Evolutionary conservation across 495 filamentous ascomycete species (phyloP).

Genomic region (Neurospora cerealis): DNA sequence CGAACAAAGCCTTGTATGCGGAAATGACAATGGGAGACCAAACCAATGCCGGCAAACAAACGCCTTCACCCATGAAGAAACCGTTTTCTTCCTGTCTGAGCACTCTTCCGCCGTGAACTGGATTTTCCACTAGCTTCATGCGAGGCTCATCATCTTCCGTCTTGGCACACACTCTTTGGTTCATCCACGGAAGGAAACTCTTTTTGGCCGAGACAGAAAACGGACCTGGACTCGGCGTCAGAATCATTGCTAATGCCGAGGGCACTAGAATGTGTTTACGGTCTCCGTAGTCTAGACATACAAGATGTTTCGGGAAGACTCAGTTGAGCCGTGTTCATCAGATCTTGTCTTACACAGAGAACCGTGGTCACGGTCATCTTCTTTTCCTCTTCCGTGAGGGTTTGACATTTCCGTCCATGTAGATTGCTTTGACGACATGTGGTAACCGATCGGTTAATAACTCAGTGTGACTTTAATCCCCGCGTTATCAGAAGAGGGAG

Average conservation of each 20-base stretch:
- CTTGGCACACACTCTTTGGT: not conserved
- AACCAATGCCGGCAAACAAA: not conserved
- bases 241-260: not conserved
- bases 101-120: not conserved
- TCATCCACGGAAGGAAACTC: not conserved
- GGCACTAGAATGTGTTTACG: not conserved
- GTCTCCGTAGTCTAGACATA: not conserved
- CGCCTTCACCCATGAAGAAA: not conserved
- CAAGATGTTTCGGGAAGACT: not conserved
- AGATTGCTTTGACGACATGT: not conserved
- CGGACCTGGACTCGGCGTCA: not conserved
- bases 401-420: not conserved
- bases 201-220: not conserved
- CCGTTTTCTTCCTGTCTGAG: not conserved
- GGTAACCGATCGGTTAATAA: not conserved
- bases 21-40: not conserved
- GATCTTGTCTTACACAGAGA: not conserved
- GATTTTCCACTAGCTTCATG: not conserved
- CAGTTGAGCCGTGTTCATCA: not conserved
- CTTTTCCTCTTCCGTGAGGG: not conserved
- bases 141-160: not conserved
- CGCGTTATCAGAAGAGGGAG: not conserved
- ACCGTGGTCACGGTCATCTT: not conserved
- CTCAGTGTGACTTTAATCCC: not conserved
- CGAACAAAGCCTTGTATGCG: not conserved